Evolutionary conservation across 164 flowering plant genomes (phyloP).

Genomic region (Amborella trichopoda): DNA sequence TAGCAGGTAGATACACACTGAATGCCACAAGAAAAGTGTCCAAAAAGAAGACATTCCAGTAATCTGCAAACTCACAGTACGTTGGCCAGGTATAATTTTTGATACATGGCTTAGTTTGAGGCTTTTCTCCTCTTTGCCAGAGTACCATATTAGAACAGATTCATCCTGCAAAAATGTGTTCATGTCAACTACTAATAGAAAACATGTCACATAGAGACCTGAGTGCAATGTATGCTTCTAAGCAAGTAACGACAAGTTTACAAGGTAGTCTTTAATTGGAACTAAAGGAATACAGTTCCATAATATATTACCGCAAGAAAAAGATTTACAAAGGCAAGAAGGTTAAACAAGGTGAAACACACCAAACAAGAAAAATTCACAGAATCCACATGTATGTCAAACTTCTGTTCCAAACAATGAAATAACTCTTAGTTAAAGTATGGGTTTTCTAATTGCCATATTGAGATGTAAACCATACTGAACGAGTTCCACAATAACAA

Average conservation of each 20-base stretch:
- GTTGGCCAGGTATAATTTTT: slow-evolving; percentile 90
- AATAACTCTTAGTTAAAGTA: too few relatives aligned
- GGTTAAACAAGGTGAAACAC: not conserved
- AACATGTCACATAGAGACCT: not conserved
- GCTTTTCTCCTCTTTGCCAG: slow-evolving; percentile 91
- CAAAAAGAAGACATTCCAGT: too few relatives aligned
- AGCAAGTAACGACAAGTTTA: not conserved
- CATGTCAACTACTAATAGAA: not conserved
- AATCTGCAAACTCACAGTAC: slow-evolving; percentile 96
- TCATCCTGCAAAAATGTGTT: slow-evolving; percentile 61
- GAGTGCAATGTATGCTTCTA: too few relatives aligned
- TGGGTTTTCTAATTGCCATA: too few relatives aligned
- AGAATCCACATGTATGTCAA: not conserved
- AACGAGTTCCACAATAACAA: too few relatives aligned
- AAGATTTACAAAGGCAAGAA: not conserved
- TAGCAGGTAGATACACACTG: too few relatives aligned
- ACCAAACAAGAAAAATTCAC: not conserved
- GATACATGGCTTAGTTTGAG: slow-evolving; percentile 85
- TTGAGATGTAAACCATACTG: too few relatives aligned
- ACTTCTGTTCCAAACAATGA: not conserved
- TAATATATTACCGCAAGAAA: not conserved
- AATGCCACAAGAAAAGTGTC: too few relatives aligned
- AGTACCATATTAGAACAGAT: slow-evolving; percentile 82
- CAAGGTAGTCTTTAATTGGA: too few relatives aligned
- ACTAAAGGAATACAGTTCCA: not conserved